Base-by-base conservation (phyloP, 2,329 filamentous ascomycete genomes). In the Claviceps capensis region DNA sequence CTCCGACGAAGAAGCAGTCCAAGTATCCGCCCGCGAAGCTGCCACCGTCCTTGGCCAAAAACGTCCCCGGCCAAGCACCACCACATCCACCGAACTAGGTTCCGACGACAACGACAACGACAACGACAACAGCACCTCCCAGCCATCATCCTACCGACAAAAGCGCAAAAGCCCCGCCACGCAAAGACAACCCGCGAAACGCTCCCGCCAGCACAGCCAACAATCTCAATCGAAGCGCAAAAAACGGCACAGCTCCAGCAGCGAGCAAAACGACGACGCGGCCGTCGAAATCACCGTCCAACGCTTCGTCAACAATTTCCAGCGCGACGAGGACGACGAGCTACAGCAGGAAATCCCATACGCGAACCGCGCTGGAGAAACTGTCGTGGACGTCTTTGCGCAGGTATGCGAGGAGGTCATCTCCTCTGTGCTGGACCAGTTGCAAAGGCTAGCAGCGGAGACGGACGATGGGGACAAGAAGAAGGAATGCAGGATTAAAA, bases 371-470 rank as follows among this genome's bases (percentile, higher is more conserved):
- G 65, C 68, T 22, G 77, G 78, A 46, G 79, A 83, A 57, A 85
- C 79, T 47, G 72, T 77, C 0, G 69, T 84, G 2, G 81, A 85
- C 57, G 80, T 84, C 1, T 69, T 85, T 40, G 70, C 75, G 5
- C 75, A 82, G 56, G 71, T 83, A 14, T 83, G 78, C 60, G 74
- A 80, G 37, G 80, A 84, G 59, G 71, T 82, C 36, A 69, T 82
- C 19, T 71, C 70, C n/a, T 65, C 70, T 2, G 74, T 70, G 14
- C 61, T 82, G 36, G 66, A 67, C 1, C 72, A 72, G 47, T 62
- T 81, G 2, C 66, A 73, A 44, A 70, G 75, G 36, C 65, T 70
- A 9, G 49, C 60, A 4, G 51, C 53, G 0, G 62, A 58, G 4
- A 71, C 70, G 1, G 70, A 72, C 23, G 71, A 76, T 30, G 58